These are phyloP conservation scores for Mortierella sp. DNA, from an alignment of 371 early-diverging fungal species.

Conservation along the genomic window DNA sequence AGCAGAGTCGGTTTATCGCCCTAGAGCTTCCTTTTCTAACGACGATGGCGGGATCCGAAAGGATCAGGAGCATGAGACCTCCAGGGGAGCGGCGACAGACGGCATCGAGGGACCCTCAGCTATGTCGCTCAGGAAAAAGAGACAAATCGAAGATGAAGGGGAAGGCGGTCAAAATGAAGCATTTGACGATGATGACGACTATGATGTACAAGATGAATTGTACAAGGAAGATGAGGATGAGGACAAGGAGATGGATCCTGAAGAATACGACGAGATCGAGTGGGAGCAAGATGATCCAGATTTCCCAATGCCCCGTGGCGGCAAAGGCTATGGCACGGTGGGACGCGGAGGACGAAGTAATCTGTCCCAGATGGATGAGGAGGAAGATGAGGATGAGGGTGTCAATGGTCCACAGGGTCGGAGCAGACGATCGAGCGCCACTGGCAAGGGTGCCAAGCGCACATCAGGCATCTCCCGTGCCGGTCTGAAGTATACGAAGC, in stretches of 20 bases:
- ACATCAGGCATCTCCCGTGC: background rate
- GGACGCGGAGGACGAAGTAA: background rate
- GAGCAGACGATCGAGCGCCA: background rate
- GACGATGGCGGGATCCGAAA: background rate
- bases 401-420: background rate
- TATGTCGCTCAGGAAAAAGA: conserved; percentile 3
- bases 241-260: conserved; percentile 19
- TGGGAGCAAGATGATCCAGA: conserved; percentile 33
- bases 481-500: conserved; percentile 15
- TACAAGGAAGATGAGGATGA: conserved; percentile 31
- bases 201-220: conserved; percentile 24
- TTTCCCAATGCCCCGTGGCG: conserved; percentile 7
- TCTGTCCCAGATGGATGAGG: background rate
- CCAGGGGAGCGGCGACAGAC: background rate
- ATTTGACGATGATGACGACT: conserved; percentile 28
- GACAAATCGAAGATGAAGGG: conserved; percentile 3
- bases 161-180: conserved; percentile 14
- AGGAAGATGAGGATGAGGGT: conserved; percentile 8
- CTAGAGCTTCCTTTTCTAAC: conserved; percentile 6
- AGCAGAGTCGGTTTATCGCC: background rate
- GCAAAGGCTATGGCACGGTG: conserved; percentile 15
- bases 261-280: conserved; percentile 27
- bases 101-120: background rate
- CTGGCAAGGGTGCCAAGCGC: background rate
- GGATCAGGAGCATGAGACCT: background rate